phyloP scores from a whole-genome alignment of 768 basidiomycete genomes.

The Leccinum variicolor region DNA sequence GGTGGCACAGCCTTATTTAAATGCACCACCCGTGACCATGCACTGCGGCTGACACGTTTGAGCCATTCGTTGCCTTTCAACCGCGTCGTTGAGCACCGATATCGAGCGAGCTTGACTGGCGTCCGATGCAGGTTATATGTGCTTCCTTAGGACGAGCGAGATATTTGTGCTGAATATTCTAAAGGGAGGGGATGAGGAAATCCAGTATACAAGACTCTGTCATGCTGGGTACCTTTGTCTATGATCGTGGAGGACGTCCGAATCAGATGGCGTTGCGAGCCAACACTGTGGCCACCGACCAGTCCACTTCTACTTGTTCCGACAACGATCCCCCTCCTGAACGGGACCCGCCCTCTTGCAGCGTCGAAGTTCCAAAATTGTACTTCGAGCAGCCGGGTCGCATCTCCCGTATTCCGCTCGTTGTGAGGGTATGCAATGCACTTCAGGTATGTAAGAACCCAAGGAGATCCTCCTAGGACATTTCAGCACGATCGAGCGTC shows the following conservation, averaged over 20 bases:
- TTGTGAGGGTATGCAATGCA: slow-evolving; percentile 60
- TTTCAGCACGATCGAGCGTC: slow-evolving; percentile 45
- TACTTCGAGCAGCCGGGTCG: slow-evolving; percentile 53
- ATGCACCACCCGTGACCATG: background rate
- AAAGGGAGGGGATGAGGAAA: background rate
- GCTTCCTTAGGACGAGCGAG: background rate
- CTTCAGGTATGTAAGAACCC: slow-evolving; percentile 75
- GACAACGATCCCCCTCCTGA: slow-evolving; percentile 8
- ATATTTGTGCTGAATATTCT: background rate
- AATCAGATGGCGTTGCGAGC: slow-evolving; percentile 8
- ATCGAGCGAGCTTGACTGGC: background rate
- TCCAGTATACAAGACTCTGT: background rate
- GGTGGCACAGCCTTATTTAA: background rate
- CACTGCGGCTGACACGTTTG: slow-evolving; percentile 7
- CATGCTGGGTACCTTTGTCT: background rate
- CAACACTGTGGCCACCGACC: slow-evolving; percentile 34
- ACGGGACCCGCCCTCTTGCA: slow-evolving; percentile 40
- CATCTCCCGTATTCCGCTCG: slow-evolving; percentile 59
- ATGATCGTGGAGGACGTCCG: background rate
- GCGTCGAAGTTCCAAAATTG: slow-evolving; percentile 51
- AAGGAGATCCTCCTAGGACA: slow-evolving; percentile 65
- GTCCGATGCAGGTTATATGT: background rate
- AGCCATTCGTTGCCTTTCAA: background rate
- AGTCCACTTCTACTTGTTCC: slow-evolving; percentile 37
- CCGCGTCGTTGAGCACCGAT: background rate